These are phyloP conservation scores for Phyllostachys edulis DNA, from an alignment of 176 grass and related monocot genomes.

Conservation along the genomic window DNA sequence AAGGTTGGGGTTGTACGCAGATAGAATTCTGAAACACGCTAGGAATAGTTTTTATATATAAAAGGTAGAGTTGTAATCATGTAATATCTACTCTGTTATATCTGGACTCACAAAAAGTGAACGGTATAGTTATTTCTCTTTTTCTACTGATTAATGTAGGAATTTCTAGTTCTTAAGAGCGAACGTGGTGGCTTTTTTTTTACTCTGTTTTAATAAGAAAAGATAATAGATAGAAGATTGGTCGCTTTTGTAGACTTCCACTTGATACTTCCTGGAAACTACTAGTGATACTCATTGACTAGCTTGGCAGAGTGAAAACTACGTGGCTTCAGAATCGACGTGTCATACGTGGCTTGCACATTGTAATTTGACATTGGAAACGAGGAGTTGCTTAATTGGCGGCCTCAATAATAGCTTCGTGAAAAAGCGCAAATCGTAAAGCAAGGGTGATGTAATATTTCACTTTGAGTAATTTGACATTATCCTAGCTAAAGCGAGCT, in stretches of 20 bases:
- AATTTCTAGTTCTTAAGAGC: too few species aligned
- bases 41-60: too few species aligned
- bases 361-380: background rate
- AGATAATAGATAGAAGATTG: too few species aligned
- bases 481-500: background rate
- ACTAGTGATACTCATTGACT: background rate
- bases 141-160: too few species aligned
- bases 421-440: background rate
- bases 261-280: background rate
- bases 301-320: conserved; percentile 1
- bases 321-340: conserved; percentile 9
- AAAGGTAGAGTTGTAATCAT: too few species aligned
- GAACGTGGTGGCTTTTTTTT: too few species aligned
- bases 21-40: too few species aligned
- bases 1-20: too few species aligned
- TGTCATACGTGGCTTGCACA: conserved; percentile 10
- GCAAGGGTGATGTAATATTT: background rate
- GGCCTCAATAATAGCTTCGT: background rate
- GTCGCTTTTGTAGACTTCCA: background rate
- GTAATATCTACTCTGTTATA: too few species aligned
- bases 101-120: too few species aligned
- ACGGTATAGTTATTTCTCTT: too few species aligned
- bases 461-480: background rate
- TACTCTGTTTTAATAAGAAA: too few species aligned
- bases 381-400: background rate